Conservation (phyloP, 1,284 basidiomycete species). For the Ceratobasidium sp. region DNA sequence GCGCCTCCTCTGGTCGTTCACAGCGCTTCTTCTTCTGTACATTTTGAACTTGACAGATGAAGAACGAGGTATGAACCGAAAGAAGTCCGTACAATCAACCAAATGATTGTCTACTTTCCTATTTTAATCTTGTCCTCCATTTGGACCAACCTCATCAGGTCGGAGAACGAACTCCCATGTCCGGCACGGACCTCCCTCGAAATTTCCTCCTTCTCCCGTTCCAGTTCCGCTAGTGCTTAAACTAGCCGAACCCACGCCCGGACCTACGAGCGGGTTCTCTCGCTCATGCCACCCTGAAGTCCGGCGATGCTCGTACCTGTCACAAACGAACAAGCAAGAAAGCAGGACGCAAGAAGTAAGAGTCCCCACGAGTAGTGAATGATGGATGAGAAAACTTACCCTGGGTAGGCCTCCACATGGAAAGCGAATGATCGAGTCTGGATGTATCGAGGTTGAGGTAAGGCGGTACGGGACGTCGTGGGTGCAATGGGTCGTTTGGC, state of each 20-base stretch:
- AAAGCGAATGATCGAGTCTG: conserved; percentile 88
- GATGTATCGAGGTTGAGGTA: conserved; percentile 73
- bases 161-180: conserved; percentile 47
- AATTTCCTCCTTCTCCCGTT: conserved; percentile 15
- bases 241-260: background rate
- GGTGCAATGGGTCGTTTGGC: conserved; percentile 73
- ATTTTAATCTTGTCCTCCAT: background rate
- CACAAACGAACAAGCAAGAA: background rate
- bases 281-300: conserved; percentile 42
- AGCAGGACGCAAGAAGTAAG: no score
- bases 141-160: background rate
- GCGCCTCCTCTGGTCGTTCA: no score
- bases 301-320: conserved; percentile 45
- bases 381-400: conserved; percentile 61
- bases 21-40: no score
- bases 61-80: no score
- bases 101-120: background rate
- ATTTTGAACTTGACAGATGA: no score
- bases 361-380: no score
- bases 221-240: no score
- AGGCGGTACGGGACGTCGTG: conserved; percentile 54
- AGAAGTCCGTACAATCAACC: background rate
- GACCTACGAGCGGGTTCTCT: conserved; percentile 32
- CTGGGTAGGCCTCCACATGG: conserved; percentile 74
- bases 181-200: conserved; percentile 37